Conservation (phyloP, 352 stramenopile genomes). For the Phytophthora crassamura region DNA sequence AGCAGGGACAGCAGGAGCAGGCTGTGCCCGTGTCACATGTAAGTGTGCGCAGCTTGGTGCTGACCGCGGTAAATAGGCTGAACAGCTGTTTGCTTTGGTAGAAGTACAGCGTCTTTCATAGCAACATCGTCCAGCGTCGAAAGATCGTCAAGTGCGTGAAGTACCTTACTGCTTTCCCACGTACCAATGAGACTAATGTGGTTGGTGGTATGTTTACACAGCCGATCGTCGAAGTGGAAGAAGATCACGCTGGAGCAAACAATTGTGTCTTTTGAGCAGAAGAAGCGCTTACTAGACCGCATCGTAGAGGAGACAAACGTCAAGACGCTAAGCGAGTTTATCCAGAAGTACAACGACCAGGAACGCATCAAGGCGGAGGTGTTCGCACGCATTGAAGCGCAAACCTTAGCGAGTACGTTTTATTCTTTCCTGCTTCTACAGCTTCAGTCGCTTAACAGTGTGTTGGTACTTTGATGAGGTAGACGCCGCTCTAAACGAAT, state of each 20-base stretch:
- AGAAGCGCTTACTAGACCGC: conserved; percentile 66
- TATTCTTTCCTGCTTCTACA: background rate
- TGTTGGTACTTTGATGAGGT: background rate
- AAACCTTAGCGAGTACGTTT: conserved; percentile 52
- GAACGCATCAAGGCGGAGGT: conserved; percentile 57
- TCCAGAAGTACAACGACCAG: conserved; percentile 67
- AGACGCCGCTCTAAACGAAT: conserved; percentile 58
- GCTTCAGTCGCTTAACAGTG: background rate
- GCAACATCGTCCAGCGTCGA: conserved; percentile 48
- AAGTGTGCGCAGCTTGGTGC: background rate
- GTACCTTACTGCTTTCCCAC: background rate
- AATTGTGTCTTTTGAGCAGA: conserved; percentile 74
- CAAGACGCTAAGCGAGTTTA: conserved; percentile 68
- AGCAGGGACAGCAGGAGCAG: conserved; percentile 20
- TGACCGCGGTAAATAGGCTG: background rate
- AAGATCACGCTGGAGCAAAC: conserved; percentile 69
- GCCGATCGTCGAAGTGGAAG: conserved; percentile 50
- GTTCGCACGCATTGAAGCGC: conserved; percentile 59
- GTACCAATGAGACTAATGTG: background rate
- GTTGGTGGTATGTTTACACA: background rate
- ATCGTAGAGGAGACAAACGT: conserved; percentile 60
- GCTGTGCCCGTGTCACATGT: conserved; percentile 27
- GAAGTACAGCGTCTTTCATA: conserved; percentile 47
- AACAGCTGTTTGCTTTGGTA: conserved; percentile 1
- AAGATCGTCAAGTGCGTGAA: conserved; percentile 40